phyloP scores from a whole-genome alignment of 495 filamentous ascomycete genomes.

The Peziza echinospora region DNA sequence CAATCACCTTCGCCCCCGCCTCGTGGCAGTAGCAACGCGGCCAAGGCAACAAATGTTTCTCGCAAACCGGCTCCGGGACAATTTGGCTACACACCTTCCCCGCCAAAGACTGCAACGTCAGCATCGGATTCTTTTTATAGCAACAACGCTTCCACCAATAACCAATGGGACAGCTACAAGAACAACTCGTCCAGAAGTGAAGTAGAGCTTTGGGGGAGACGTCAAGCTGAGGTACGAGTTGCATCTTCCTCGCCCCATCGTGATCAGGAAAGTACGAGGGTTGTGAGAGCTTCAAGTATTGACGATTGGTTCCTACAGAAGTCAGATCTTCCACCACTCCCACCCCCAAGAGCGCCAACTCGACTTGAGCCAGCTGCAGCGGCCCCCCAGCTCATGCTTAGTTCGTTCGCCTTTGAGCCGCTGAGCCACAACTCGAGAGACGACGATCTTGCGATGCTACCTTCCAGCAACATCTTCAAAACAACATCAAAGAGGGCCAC shows the following conservation, averaged over 20 bases:
- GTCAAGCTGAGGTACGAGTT: too few species aligned
- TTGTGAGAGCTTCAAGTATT: not conserved
- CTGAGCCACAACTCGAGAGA: too few species aligned
- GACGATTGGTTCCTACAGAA: not conserved
- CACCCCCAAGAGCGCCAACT: not conserved
- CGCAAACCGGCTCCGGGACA: not conserved
- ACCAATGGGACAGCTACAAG: too few species aligned
- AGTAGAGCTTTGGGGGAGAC: too few species aligned
- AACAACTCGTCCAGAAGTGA: too few species aligned
- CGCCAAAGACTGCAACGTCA: not conserved
- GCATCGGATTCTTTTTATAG: too few species aligned
- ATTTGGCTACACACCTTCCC: not conserved
- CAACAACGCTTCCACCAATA: too few species aligned
- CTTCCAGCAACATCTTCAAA: too few species aligned
- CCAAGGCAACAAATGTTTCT: too few species aligned
- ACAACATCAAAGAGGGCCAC: too few species aligned
- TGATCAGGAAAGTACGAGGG: not conserved
- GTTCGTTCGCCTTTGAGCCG: not conserved
- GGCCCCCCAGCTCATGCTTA: not conserved
- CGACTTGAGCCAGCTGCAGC: not conserved
- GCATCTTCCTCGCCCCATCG: not conserved
- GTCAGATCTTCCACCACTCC: not conserved
- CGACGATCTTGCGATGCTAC: too few species aligned
- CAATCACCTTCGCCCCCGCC: not conserved
- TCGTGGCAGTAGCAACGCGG: not conserved